Evolutionary conservation across 176 grass and related monocot genomes (phyloP), one percentile per base, ranked within the genome.

Genomic region (Lolium rigidum): DNA sequence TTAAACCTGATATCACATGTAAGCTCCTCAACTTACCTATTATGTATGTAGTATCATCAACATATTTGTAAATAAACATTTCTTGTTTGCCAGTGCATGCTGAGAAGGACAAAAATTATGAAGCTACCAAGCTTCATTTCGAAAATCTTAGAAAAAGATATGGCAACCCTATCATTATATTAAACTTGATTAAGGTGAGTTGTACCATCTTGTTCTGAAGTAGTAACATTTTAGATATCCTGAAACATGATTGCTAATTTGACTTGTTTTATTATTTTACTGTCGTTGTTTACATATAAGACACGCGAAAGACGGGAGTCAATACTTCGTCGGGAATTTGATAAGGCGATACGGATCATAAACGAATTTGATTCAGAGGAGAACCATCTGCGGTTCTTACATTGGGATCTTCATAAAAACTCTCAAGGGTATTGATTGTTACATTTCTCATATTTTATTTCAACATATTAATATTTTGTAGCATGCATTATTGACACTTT

Each of bases 111-210:
- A 87, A 89, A 43, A 79, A 90, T 54, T 98, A 98, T 88, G 88
- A 98, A 89, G 93, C 92, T 63, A 94, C 93, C 13, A 86, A 81
- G 37, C 96, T 92, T 84, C 96, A 98, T 86, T 98, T 98, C 68
- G 84, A 95, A 72, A 93, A 98, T 89, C 94, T 98, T 52, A 91
- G 85, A 76, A 68, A 43, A 72, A 90, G 96, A 90, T 98, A 95
- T 61, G 96, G 96, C 38, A 87, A 90, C 57, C 96, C 96, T 85
- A 94, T 98, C 50, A 95, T 95, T 84, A 98, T 98, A 63, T 90
- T 98, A 46, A 95, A 98, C 82, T 88, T 98, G 71, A 98, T 95
- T 88, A 98, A 98, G 93, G 96, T 98, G 71, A 80, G 79, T 69
- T 77, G 81, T 59, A 66, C 24, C 43, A 15, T 84, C 43, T 58